Conservation (phyloP, 192 early-diverging fungal species). For the Coemansia sp. region DNA sequence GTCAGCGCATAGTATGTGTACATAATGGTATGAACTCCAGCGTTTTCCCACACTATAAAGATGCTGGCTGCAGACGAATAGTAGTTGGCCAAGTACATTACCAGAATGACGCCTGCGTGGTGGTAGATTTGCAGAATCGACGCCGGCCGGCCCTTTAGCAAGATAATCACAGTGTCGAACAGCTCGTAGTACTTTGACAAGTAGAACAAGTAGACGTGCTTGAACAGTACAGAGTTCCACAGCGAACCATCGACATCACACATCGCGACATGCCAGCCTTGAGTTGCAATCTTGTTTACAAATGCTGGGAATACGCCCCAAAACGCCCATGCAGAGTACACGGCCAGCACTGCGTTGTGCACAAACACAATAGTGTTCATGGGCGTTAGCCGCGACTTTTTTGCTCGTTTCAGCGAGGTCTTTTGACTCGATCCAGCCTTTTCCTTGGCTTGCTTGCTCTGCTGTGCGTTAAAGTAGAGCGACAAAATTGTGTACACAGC, state of each 20-base stretch:
- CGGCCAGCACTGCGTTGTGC: slow-evolving; percentile 70
- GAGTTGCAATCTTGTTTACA: slow-evolving; percentile 53
- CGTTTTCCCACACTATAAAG: slow-evolving; percentile 80
- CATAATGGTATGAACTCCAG: slow-evolving; percentile 87
- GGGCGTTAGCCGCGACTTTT: slow-evolving; percentile 26
- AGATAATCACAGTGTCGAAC: background rate
- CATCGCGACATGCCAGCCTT: slow-evolving; percentile 60
- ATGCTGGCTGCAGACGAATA: slow-evolving; percentile 71
- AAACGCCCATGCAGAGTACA: slow-evolving; percentile 76
- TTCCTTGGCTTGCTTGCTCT: background rate
- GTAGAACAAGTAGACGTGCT: slow-evolving; percentile 79
- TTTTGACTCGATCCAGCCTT: background rate
- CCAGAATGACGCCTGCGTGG: slow-evolving; percentile 80
- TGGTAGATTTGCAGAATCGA: slow-evolving; percentile 85
- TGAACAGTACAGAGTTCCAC: slow-evolving; percentile 52
- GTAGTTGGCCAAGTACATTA: slow-evolving; percentile 74
- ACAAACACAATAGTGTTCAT: slow-evolving; percentile 76
- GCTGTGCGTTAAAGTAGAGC: slow-evolving; percentile 32
- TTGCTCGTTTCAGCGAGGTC: background rate
- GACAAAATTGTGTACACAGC: slow-evolving; percentile 54
- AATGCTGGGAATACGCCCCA: slow-evolving; percentile 60
- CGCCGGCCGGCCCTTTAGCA: slow-evolving; percentile 63
- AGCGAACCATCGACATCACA: slow-evolving; percentile 66
- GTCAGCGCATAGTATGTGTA: slow-evolving; percentile 80
- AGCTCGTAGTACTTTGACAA: slow-evolving; percentile 71